Conservation (phyloP, 2,329 filamentous ascomycete genomes). For the Leptodontidium sp. region DNA sequence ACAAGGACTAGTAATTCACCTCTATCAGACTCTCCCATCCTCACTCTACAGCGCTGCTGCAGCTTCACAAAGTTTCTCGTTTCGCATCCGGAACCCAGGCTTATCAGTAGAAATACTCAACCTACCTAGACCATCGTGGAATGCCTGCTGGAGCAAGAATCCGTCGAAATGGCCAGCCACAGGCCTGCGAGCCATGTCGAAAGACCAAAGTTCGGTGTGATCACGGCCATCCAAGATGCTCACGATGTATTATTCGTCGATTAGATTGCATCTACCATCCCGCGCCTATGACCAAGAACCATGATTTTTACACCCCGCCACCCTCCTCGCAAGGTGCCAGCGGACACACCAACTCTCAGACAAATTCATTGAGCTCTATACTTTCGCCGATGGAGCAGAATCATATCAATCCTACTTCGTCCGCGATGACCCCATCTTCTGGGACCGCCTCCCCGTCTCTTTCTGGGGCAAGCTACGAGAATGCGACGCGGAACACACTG, state of each 20-base stretch:
- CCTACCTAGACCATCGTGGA: not conserved
- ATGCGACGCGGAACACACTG: not conserved
- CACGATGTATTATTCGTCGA: slow-evolving; percentile 21
- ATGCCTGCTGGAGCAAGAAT: slow-evolving; percentile 20
- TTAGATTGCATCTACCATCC: slow-evolving; percentile 28
- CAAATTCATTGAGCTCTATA: slow-evolving; percentile 3
- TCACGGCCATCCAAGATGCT: slow-evolving; percentile 24
- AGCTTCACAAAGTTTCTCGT: no score
- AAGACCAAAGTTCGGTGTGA: slow-evolving; percentile 26
- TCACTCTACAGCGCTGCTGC: no score
- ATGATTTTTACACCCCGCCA: not conserved
- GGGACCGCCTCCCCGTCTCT: not conserved
- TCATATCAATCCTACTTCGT: not conserved
- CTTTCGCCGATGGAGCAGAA: not conserved
- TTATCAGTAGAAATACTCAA: not conserved
- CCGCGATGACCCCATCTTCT: not conserved
- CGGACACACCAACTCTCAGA: not conserved
- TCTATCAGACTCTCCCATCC: no score
- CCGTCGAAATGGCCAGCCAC: slow-evolving; percentile 28
- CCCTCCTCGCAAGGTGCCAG: not conserved
- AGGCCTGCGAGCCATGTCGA: slow-evolving; percentile 28
- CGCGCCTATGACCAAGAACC: slow-evolving; percentile 24
- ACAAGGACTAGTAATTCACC: no score
- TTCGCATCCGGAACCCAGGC: no score
- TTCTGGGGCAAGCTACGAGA: not conserved